phyloP scores from a whole-genome alignment of 2,329 filamentous ascomycete genomes.

The Pyrenophora tritici-repentis region DNA sequence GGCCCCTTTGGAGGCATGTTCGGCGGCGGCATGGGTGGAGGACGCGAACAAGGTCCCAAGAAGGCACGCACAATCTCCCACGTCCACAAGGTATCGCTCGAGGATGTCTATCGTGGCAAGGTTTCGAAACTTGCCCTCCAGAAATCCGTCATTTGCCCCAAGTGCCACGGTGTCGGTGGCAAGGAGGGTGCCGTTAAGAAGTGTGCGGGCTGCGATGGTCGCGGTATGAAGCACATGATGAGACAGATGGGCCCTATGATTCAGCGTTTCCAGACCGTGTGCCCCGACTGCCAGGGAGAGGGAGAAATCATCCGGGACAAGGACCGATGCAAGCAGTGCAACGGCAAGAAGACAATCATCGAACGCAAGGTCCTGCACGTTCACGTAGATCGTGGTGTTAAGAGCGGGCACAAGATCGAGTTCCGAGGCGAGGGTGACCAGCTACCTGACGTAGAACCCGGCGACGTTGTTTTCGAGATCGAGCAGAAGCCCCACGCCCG shows the following conservation, averaged over 20 bases:
- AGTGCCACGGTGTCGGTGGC: conserved; percentile 90
- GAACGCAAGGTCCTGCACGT: conserved; percentile 98
- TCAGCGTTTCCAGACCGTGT: conserved; percentile 98
- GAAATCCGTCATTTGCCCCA: conserved; percentile 94
- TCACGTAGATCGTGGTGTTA: conserved; percentile 93
- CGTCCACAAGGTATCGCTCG: conserved; percentile 95
- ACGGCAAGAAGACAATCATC: conserved; percentile 96
- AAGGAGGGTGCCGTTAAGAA: conserved; percentile 98
- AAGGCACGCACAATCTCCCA: conserved; percentile 97
- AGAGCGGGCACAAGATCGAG: conserved; percentile 92
- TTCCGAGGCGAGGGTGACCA: conserved; percentile 98
- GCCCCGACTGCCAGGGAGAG: conserved; percentile 96
- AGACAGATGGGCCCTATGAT: conserved; percentile 99
- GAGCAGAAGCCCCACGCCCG: conserved; percentile 97
- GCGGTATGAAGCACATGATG: conserved; percentile 99
- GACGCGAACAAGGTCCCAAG: conserved; percentile 79
- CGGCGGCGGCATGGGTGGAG: conserved; percentile 64
- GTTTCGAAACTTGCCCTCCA: conserved; percentile 96
- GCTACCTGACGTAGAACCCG: conserved; percentile 86
- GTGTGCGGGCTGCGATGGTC: conserved; percentile 87
- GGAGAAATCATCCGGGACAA: conserved; percentile 96
- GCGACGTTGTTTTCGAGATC: conserved; percentile 98
- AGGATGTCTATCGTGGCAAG: conserved; percentile 98
- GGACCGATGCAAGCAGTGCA: conserved; percentile 96
- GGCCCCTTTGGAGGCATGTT: conserved; percentile 70